phyloP scores from a whole-genome alignment of 768 basidiomycete genomes.

The Suillus placidus region DNA sequence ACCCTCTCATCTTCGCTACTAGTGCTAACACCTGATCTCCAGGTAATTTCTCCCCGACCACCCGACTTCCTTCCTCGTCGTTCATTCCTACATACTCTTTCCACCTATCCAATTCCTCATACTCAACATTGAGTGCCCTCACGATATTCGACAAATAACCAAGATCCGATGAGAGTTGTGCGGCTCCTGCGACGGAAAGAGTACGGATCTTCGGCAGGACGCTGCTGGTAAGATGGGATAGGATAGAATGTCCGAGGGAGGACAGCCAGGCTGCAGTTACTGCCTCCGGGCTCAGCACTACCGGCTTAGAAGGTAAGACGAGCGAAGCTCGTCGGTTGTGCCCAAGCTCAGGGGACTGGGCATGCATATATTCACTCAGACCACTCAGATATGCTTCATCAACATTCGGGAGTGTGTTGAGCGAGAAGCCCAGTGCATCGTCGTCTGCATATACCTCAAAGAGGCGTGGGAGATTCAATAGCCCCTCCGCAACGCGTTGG shows the following conservation, averaged over 20 bases:
- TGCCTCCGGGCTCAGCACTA: conserved; percentile 65
- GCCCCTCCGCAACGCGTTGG: conserved; percentile 89
- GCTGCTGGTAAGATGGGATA: conserved; percentile 68
- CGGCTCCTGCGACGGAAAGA: conserved; percentile 68
- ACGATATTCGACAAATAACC: conserved; percentile 92
- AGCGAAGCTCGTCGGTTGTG: conserved; percentile 48
- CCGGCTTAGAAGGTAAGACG: conserved; percentile 35
- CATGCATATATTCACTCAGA: conserved; percentile 41
- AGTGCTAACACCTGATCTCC: conserved; percentile 20
- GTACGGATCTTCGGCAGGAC: conserved; percentile 73
- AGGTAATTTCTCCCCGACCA: conserved; percentile 22
- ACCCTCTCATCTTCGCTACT: conserved; percentile 38
- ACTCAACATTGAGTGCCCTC: conserved; percentile 87
- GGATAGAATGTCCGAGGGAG: conserved; percentile 81
- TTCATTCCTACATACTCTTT: conserved; percentile 66
- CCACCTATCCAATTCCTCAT: conserved; percentile 80
- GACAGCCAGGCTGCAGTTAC: conserved; percentile 92
- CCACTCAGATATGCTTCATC: conserved; percentile 56
- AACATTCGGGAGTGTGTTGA: conserved; percentile 78
- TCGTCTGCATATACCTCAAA: conserved; percentile 96
- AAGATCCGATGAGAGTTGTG: conserved; percentile 85
- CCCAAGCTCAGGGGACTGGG: conserved; percentile 29
- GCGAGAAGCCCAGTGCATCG: conserved; percentile 85
- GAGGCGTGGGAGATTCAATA: conserved; percentile 88
- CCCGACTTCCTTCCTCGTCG: conserved; percentile 42